Evolutionary conservation across 2,329 filamentous ascomycete genomes (phyloP), one percentile per base, ranked within the genome.

Genomic region (Sarocladiaceae sp.): DNA sequence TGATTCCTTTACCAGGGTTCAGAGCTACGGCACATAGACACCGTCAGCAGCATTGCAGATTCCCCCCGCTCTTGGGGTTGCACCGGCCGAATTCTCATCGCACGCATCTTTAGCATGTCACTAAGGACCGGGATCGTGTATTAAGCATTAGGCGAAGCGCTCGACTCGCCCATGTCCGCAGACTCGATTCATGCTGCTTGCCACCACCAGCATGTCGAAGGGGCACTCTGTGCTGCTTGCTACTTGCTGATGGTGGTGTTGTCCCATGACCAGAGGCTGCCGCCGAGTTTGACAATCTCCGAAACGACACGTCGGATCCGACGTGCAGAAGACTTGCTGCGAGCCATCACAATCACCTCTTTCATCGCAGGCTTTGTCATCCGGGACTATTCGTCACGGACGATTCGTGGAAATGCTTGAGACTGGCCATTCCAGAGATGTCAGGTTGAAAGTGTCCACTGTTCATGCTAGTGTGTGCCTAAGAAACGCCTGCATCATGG

Each of bases 101-200:
- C 18, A 16, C n/a, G 27, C n/a, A 21, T 7, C 10, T 6, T 13
- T 19, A 29, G n/a, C 23, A 41, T 27, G 37, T 19, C 21, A 41
- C 37, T 43, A 43, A 43, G 40, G 18, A 23, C 40, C 23, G 23
- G 43, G 34, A 45, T 45, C 13, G n/a, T 35, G 15, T 35, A 15
- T 35, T 45, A 41, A 41, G 37, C 23, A 41, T 41, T 13, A 18
- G 37, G 29, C 37, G 20, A 41, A 11, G 37, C 12, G 29, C 15
- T 19, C 15, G 5, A 18, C 11, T 29, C n/a, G 23, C 23, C 26
- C 24, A 15, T 26, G n/a, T n/a, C n/a, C n/a, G 4, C 21, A 19
- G n/a, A 3, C 4, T 27, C 26, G 19, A 26, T 24, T 41, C 37
- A 41, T 41, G 37, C 37, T 24, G 37, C 37, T 29, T 18, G 37